phyloP scores from a whole-genome alignment of 2,329 filamentous ascomycete genomes.

The Hansfordia pulvinata region DNA sequence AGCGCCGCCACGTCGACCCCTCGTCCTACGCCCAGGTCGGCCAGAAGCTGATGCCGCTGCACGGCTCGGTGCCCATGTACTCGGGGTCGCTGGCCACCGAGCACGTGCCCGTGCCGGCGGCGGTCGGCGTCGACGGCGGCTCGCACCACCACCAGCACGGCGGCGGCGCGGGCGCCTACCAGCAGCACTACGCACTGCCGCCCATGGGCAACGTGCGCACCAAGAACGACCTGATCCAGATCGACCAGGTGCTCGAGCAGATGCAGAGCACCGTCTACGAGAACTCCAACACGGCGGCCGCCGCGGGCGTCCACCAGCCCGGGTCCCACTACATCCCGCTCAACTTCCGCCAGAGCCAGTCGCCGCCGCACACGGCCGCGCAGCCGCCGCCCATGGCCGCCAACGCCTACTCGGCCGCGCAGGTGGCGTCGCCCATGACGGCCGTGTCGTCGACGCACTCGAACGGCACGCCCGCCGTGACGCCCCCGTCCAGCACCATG shows the following conservation, averaged over 20 bases:
- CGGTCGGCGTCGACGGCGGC: slow-evolving; percentile 41
- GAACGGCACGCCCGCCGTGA: slow-evolving; percentile 59
- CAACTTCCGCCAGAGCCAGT: slow-evolving; percentile 44
- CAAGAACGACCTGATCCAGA: slow-evolving; percentile 85
- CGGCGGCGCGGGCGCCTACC: slow-evolving; percentile 49
- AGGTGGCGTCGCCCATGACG: slow-evolving; percentile 46
- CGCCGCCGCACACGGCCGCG: slow-evolving; percentile 22
- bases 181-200: slow-evolving; percentile 77
- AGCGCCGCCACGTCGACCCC: slow-evolving; percentile 82
- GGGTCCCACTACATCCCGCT: slow-evolving; percentile 48
- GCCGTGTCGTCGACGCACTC: slow-evolving; percentile 41
- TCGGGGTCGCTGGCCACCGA: slow-evolving; percentile 37
- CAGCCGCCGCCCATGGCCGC: slow-evolving; percentile 20
- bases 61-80: slow-evolving; percentile 54
- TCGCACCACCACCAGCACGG: too few species aligned
- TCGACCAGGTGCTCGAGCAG: slow-evolving; percentile 89
- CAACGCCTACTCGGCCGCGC: slow-evolving; percentile 31
- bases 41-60: slow-evolving; percentile 72
- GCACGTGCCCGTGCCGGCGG: slow-evolving; percentile 38
- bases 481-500: slow-evolving; percentile 60
- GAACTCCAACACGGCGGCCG: slow-evolving; percentile 69
- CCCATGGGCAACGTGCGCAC: slow-evolving; percentile 80
- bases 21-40: slow-evolving; percentile 84
- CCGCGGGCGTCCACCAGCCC: slow-evolving; percentile 63
- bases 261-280: slow-evolving; percentile 96